Conservation (phyloP, 2,329 filamentous ascomycete species). For the Hymenotorrendiella dingleyae region DNA sequence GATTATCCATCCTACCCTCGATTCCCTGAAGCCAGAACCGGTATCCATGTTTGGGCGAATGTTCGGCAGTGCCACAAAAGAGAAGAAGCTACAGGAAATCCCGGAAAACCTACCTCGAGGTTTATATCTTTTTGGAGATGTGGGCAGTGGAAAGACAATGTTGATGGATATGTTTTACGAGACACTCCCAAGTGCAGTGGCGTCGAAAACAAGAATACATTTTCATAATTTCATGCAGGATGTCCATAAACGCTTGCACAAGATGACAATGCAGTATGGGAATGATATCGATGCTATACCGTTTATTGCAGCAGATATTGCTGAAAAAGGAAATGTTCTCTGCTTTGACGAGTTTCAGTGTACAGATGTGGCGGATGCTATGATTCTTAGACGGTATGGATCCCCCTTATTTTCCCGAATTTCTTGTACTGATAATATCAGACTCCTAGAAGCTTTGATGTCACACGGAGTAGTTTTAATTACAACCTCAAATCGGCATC, state of each 20-base stretch:
- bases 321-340: constrained; percentile 74
- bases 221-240: constrained; percentile 99
- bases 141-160: constrained; percentile 98
- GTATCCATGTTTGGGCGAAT: constrained; percentile 52
- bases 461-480: constrained; percentile 94
- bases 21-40: constrained; percentile 55
- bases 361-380: constrained; percentile 96
- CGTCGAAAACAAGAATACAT: constrained; percentile 84
- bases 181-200: constrained; percentile 74
- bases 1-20: constrained; percentile 71
- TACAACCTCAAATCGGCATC: constrained; percentile 95
- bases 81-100: constrained; percentile 43
- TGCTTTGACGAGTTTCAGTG: constrained; percentile 99
- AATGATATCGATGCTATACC: constrained; percentile 86
- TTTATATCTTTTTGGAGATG: constrained; percentile 92
- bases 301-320: constrained; percentile 92
- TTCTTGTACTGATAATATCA: constrained; percentile 23
- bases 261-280: constrained; percentile 82
- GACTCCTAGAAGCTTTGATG: constrained; percentile 85
- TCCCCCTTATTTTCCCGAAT: background rate
- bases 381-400: constrained; percentile 75
- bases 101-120: constrained; percentile 76
- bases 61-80: constrained; percentile 44
- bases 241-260: constrained; percentile 84
- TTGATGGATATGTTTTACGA: constrained; percentile 98